Evolutionary conservation across 2,329 filamentous ascomycete genomes (phyloP), one percentile per base, ranked within the genome.

Genomic region (Fusarium sp.): DNA sequence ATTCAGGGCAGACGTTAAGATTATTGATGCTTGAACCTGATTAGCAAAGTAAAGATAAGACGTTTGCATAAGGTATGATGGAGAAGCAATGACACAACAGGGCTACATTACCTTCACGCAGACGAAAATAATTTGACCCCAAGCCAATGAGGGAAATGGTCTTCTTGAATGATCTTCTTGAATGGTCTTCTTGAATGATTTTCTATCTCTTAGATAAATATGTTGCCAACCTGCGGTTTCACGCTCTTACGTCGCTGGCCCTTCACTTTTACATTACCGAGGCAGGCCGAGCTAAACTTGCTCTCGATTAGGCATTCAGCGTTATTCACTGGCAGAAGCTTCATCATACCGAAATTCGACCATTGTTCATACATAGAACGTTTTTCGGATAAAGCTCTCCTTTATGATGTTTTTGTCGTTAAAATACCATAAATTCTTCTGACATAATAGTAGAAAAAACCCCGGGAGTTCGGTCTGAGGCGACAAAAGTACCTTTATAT

Each of bases 1-100:
- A 6, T 87, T 95, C 77, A 88, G 88, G 78, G 85, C 92, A 48
- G 88, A 92, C 75, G 85, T 85, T 30, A 86, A 85, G 77, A 81
- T 88, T 22, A 63, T 79, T 55, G 74, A 78, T 45, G 64, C 60
- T 41, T 78, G 41, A 58, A 26, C 30, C 31, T 16, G 18, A 31
- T 13, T 41, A 13, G 35, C 20, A 39, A 42, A 31, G 9, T 22
- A 51, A 62, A 14, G 15, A 39, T 48, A 30, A 26, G 33, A 24
- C n/a, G 20, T 56, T 61, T 48, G 45, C 58, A 70, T 59, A n/a
- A n/a, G n/a, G n/a, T n/a, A 44, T 58, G 55, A 64, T 65, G 31
- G 47, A 56, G 33, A 20, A 26, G 48, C 48, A 35, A 59, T 36
- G 48, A 41, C 47, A 38, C 33, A 36, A 61, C 18, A 59, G 30